These are phyloP conservation scores for Arthroderma sp. DNA, from an alignment of 2,329 filamentous ascomycete genomes.

Conservation along the genomic window DNA sequence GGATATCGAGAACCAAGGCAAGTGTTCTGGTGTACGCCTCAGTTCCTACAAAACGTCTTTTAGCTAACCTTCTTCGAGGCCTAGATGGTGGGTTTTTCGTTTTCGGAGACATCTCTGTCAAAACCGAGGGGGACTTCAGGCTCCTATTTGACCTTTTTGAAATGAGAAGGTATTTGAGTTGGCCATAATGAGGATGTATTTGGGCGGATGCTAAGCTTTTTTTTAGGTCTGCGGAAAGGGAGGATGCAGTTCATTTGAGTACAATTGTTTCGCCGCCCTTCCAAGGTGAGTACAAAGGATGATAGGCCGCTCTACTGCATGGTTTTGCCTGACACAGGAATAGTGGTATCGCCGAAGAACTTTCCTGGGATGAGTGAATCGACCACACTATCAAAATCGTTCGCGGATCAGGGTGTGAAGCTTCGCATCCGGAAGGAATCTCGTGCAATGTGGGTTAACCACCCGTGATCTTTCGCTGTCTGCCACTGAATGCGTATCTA, in stretches of 20 bases:
- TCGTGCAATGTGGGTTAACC: constrained; percentile 34
- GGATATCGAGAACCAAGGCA: constrained; percentile 55
- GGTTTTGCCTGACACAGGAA: not conserved
- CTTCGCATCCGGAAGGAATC: constrained; percentile 74
- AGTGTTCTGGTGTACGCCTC: constrained; percentile 13
- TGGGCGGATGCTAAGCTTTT: not conserved
- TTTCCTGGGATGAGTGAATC: constrained; percentile 73
- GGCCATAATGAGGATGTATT: constrained; percentile 3
- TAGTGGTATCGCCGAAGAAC: constrained; percentile 44
- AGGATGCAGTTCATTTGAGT: constrained; percentile 39
- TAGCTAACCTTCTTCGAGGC: not conserved
- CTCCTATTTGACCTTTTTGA: constrained; percentile 70
- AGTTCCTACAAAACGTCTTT: not conserved
- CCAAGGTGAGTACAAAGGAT: constrained; percentile 38
- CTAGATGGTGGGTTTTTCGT: constrained; percentile 76
- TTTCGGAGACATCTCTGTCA: constrained; percentile 77
- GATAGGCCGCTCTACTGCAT: not conserved
- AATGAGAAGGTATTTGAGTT: constrained; percentile 40
- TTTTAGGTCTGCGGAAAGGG: constrained; percentile 12
- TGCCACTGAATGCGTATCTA: not conserved
- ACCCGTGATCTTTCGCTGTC: constrained; percentile 14
- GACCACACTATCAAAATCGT: constrained; percentile 64
- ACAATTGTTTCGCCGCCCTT: constrained; percentile 54
- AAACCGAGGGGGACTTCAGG: constrained; percentile 56
- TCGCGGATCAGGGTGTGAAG: constrained; percentile 77